Conservation (phyloP, 2,329 filamentous ascomycete genomes). For the Trichoderma sp. region DNA sequence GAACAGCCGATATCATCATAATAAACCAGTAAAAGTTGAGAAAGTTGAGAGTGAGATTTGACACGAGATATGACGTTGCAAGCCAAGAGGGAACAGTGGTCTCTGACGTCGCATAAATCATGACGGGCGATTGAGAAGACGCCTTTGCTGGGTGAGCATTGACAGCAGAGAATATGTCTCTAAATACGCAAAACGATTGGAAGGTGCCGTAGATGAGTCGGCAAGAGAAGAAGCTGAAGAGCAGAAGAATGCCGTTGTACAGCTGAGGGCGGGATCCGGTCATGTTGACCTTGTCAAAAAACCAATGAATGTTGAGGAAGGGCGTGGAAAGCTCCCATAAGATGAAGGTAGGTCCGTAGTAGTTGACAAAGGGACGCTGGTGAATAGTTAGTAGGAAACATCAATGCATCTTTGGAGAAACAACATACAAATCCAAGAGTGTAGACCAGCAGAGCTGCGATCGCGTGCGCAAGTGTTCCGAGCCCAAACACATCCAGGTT, state of each 20-base stretch:
- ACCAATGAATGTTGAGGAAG: slow-evolving; percentile 88
- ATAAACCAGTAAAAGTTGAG: slow-evolving; percentile 84
- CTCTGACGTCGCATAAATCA: slow-evolving; percentile 46
- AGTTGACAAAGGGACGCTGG: slow-evolving; percentile 80
- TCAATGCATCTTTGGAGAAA: not conserved
- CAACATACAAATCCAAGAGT: slow-evolving; percentile 72
- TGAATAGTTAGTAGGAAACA: slow-evolving; percentile 12
- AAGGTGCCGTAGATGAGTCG: slow-evolving; percentile 77
- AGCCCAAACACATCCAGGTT: slow-evolving; percentile 70
- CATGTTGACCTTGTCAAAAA: slow-evolving; percentile 81
- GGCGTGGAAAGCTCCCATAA: slow-evolving; percentile 84
- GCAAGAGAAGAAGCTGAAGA: slow-evolving; percentile 72
- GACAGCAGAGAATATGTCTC: slow-evolving; percentile 61
- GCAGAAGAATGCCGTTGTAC: slow-evolving; percentile 71
- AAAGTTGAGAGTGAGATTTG: slow-evolving; percentile 69
- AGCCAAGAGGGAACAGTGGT: slow-evolving; percentile 67
- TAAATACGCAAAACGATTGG: slow-evolving; percentile 65
- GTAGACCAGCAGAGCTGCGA: slow-evolving; percentile 72
- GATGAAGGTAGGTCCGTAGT: slow-evolving; percentile 76
- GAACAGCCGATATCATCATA: slow-evolving; percentile 79
- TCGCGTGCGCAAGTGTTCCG: slow-evolving; percentile 75
- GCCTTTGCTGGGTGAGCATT: slow-evolving; percentile 37
- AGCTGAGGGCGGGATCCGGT: slow-evolving; percentile 72
- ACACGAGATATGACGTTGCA: slow-evolving; percentile 61
- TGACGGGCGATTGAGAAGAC: slow-evolving; percentile 25